These are phyloP conservation scores for Yarrowia divulgata DNA, from an alignment of 805 yeast species.

Conservation along the genomic window DNA sequence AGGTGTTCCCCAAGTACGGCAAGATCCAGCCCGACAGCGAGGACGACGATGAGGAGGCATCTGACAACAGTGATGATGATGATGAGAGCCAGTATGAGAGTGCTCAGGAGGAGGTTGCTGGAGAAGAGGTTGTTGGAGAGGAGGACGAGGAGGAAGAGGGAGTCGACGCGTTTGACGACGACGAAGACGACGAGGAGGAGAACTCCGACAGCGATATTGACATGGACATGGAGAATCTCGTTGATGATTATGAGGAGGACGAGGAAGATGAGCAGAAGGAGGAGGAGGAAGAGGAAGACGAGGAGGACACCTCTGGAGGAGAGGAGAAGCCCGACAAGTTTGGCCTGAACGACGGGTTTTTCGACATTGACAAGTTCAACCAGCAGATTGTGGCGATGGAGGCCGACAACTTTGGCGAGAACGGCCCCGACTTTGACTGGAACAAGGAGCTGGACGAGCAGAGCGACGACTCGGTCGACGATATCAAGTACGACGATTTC, in stretches of 20 bases:
- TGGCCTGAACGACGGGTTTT: conserved; percentile 83
- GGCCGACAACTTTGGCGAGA: conserved; percentile 55
- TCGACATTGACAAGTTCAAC: conserved; percentile 84
- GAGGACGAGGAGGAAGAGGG: conserved; percentile 41
- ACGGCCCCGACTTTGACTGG: conserved; percentile 58
- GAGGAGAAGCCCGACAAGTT: conserved; percentile 51
- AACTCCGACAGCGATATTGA: conserved; percentile 14
- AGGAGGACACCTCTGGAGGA: conserved; percentile 41
- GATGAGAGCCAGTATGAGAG: conserved; percentile 42
- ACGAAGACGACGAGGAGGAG: conserved; percentile 42
- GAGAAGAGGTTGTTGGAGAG: conserved; percentile 42
- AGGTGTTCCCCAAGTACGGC: conserved; percentile 57
- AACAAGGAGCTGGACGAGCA: conserved; percentile 54
- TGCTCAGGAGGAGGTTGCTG: conserved; percentile 47
- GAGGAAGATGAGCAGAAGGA: conserved; percentile 15
- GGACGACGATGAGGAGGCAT: conserved; percentile 47
- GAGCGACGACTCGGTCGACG: conserved; percentile 57
- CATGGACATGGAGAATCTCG: conserved; percentile 40
- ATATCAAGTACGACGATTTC: conserved; percentile 52
- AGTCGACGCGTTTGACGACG: conserved; percentile 40
- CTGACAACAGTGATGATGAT: no score
- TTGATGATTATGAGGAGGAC: conserved; percentile 23
- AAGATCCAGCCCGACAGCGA: background rate
- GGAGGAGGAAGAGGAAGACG: conserved; percentile 42
- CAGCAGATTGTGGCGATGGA: conserved; percentile 74